Percentiles rank a stretch among this genome's conserved stretches.
These are phyloP conservation scores for Huntiella savannae DNA, from an alignment of 2,329 filamentous ascomycete genomes.

Conservation along the genomic window DNA sequence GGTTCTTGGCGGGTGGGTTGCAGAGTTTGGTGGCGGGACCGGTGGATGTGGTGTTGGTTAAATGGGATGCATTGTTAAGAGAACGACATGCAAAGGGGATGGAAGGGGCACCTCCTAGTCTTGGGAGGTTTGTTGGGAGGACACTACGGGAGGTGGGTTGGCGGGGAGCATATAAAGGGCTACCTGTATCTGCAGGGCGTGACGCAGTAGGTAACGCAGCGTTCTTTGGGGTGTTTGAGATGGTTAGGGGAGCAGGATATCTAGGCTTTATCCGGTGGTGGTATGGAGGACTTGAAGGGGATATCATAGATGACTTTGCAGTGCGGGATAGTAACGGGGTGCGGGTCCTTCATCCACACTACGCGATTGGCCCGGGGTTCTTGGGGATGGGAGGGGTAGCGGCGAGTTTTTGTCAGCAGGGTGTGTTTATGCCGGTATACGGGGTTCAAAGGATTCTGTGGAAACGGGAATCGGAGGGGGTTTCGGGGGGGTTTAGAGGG, in stretches of 20 bases:
- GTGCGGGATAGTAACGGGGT: constrained; percentile 1
- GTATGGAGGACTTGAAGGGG: constrained; percentile 39
- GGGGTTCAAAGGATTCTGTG: constrained; percentile 34
- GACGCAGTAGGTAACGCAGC: constrained; percentile 50
- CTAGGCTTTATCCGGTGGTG: constrained; percentile 53
- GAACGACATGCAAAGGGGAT: constrained; percentile 34
- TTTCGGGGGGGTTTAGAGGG: not conserved
- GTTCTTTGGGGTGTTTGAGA: constrained; percentile 62
- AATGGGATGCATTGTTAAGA: too few species aligned
- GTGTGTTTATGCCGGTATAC: constrained; percentile 50
- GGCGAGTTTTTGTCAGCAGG: constrained; percentile 49
- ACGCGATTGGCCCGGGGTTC: constrained; percentile 55
- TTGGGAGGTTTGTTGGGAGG: constrained; percentile 52
- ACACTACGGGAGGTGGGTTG: constrained; percentile 50
- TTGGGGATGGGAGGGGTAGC: constrained; percentile 48
- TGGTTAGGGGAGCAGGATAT: constrained; percentile 52
- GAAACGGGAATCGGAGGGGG: constrained; percentile 14
- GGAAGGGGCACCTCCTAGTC: constrained; percentile 30
- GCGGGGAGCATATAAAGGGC: constrained; percentile 56
- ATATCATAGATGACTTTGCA: constrained; percentile 24
- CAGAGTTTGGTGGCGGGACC: constrained; percentile 58
- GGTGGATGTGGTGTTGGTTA: constrained; percentile 53
- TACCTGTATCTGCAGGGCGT: constrained; percentile 47
- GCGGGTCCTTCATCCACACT: constrained; percentile 51
- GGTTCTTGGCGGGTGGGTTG: constrained; percentile 46